Evolutionary conservation across 352 stramenopile genomes (phyloP), one percentile per base, ranked within the genome.

Genomic region (Globisporangium splendens): DNA sequence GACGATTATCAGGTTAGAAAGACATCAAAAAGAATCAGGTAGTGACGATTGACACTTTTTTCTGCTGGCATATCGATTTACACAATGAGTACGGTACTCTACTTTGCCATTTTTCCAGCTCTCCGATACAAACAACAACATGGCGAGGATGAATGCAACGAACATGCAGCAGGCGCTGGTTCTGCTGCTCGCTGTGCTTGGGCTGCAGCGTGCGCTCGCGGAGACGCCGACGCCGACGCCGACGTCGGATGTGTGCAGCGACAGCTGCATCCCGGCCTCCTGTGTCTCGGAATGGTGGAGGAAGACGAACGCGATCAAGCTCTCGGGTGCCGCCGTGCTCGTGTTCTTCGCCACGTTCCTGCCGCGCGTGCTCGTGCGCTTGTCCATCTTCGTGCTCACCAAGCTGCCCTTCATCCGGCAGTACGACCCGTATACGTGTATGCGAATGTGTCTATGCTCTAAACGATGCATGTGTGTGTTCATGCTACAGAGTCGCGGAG

Each of bases 271-370:
- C n/a, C 63, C 79, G 18, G 59, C 81, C 24, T 74, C 64, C 7
- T 85, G 80, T 49, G 48, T 89, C 20, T 70, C 76, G 13, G 43
- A 70, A 0, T 93, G 84, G 86, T 94, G 83, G 84, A 62, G 55
- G 12, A 33, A 56, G 20, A 52, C 63, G 3, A 68, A 72, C 13
- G 67, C 79, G 11, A 51, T 72, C 21, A 50, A 65, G 56, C 67
- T 94, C 39, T 76, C 82, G 0, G 68, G 74, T 47, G 81, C 86
- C 12, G 78, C 79, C 13, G 82, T 93, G 15, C 63, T 96, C 35
- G 68, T 96, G 54, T 94, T 96, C 67, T 91, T 93, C 59, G 86
- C 86, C 28, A 93, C 86, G 24, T 96, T 96, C 63, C 60, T 96
- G 56, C 86, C 86, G 21, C 83, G 84, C 38, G 81, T 96, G 52